Conservation (phyloP, 2,329 filamentous ascomycete species). For the Elsinoe fawcettii region DNA sequence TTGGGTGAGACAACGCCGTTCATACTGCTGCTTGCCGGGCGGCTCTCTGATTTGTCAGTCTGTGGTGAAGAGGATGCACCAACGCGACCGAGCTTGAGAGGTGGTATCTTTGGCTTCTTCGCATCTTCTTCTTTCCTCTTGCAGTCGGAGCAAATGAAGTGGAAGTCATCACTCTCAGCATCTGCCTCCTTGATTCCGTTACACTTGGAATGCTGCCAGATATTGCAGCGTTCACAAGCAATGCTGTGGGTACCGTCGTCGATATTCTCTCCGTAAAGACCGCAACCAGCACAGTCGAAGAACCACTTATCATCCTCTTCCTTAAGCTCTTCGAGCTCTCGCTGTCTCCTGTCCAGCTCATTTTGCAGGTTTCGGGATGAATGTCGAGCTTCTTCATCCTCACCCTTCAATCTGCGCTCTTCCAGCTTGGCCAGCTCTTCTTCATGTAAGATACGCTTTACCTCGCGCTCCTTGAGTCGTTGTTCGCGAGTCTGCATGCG, state of each 20-base stretch:
- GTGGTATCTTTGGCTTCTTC: conserved; percentile 54
- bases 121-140: conserved; percentile 57
- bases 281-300: conserved; percentile 86
- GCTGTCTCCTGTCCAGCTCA: conserved; percentile 71
- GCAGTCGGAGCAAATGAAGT: conserved; percentile 77
- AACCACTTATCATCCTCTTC: conserved; percentile 76
- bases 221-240: conserved; percentile 84
- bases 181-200: conserved; percentile 69
- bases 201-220: conserved; percentile 96
- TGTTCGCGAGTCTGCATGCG: conserved; percentile 78
- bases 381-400: conserved; percentile 41
- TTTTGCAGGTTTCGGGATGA: conserved; percentile 75
- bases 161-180: conserved; percentile 78
- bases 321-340: conserved; percentile 63
- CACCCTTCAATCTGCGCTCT: conserved; percentile 53
- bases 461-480: conserved; percentile 76
- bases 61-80: conserved; percentile 22
- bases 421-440: conserved; percentile 74
- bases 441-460: conserved; percentile 73
- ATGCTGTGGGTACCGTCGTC: conserved; percentile 93
- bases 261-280: conserved; percentile 74
- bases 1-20: conserved; percentile 14
- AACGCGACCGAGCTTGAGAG: conserved; percentile 47
- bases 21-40: conserved; percentile 17
- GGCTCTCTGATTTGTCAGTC: conserved; percentile 20